Evolutionary conservation across 2,329 filamentous ascomycete species (phyloP).

Genomic region (Capronia epimyces): DNA sequence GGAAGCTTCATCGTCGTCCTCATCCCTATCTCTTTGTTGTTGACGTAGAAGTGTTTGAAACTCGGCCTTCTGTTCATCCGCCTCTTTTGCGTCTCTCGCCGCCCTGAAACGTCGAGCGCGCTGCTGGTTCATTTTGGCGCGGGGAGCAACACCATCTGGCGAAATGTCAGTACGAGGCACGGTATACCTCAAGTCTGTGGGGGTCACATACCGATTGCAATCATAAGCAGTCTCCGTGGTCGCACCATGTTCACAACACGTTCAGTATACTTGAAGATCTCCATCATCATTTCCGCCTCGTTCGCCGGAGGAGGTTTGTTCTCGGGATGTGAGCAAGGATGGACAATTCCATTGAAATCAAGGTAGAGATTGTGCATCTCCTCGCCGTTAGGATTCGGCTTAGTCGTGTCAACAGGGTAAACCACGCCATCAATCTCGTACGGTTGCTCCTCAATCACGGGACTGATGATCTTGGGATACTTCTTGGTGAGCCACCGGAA

Average conservation of each 20-base stretch:
- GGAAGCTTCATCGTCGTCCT: slow-evolving; percentile 53
- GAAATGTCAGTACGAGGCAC: slow-evolving; percentile 5
- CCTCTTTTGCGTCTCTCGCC: slow-evolving; percentile 89
- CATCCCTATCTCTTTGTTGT: slow-evolving; percentile 58
- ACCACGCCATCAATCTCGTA: slow-evolving; percentile 74
- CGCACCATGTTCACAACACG: slow-evolving; percentile 98
- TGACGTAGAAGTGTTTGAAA: slow-evolving; percentile 77
- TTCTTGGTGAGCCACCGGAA: slow-evolving; percentile 96
- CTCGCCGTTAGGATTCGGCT: slow-evolving; percentile 91
- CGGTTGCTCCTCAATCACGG: slow-evolving; percentile 80
- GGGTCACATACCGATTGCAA: slow-evolving; percentile 69
- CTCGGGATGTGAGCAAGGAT: slow-evolving; percentile 96
- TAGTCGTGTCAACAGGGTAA: slow-evolving; percentile 78
- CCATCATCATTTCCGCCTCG: slow-evolving; percentile 99
- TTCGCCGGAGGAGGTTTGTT: slow-evolving; percentile 84
- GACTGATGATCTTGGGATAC: slow-evolving; percentile 94
- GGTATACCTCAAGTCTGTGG: background rate
- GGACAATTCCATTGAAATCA: slow-evolving; percentile 99
- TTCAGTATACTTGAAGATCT: slow-evolving; percentile 97
- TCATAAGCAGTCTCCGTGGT: slow-evolving; percentile 91
- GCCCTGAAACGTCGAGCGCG: slow-evolving; percentile 91
- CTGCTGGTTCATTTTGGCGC: slow-evolving; percentile 99
- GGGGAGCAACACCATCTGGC: slow-evolving; percentile 86
- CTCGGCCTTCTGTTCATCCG: slow-evolving; percentile 84
- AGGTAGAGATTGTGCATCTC: slow-evolving; percentile 97